Percentiles rank a stretch among this genome's conserved stretches.
phyloP scores from a whole-genome alignment of 2,329 filamentous ascomycete genomes.

The Verticillium longisporum region DNA sequence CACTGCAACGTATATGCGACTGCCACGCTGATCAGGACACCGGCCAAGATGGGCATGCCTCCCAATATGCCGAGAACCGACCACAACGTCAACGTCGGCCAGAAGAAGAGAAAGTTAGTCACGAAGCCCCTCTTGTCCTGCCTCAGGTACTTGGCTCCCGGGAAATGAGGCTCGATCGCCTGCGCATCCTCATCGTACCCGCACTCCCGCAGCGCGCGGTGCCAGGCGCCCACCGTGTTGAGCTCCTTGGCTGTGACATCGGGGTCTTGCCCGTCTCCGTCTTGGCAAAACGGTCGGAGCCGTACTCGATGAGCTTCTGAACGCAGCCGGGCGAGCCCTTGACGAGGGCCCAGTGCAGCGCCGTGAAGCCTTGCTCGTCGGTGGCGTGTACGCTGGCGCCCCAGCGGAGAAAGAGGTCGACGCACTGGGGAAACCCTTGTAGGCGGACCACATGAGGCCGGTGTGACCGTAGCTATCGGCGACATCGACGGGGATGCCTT shows the following conservation, averaged over 20 bases:
- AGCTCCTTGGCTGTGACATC: constrained; percentile 81
- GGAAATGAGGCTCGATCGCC: constrained; percentile 62
- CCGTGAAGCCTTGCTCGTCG: constrained; percentile 90
- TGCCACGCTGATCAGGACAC: constrained; percentile 63
- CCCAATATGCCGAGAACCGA: constrained; percentile 65
- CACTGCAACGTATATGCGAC: constrained; percentile 68
- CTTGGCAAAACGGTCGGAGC: constrained; percentile 85
- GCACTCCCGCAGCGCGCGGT: constrained; percentile 72
- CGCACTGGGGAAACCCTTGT: constrained; percentile 91
- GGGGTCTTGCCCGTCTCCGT: constrained; percentile 90
- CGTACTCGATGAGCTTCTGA: constrained; percentile 92
- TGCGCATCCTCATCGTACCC: constrained; percentile 78
- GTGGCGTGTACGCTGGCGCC: constrained; percentile 86
- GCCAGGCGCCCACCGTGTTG: constrained; percentile 78
- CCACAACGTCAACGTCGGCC: constrained; percentile 75
- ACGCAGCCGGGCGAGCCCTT: constrained; percentile 87
- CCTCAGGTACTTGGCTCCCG: constrained; percentile 62
- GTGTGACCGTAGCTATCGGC: constrained; percentile 88
- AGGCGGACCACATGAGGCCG: constrained; percentile 96
- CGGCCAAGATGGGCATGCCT: constrained; percentile 65
- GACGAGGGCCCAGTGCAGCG: constrained; percentile 92
- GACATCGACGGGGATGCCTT: constrained; percentile 91
- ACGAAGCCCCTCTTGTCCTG: constrained; percentile 75
- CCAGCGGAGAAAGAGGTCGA: constrained; percentile 90
- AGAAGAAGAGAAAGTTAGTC: constrained; percentile 81